Conservation (phyloP, 306 rosid genomes). For the Pyrus bretschneideri region DNA sequence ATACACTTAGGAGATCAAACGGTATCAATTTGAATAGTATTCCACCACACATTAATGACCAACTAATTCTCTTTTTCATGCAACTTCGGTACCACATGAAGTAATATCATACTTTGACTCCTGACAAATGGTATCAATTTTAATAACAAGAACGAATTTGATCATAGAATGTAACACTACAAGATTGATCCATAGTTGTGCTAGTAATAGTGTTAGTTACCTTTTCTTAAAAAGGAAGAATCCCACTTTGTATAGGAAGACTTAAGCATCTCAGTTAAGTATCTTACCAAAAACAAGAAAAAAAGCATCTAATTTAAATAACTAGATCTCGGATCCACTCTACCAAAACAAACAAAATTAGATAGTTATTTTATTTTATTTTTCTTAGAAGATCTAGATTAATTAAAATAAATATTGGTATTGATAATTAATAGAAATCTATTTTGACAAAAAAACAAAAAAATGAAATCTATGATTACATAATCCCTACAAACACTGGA, state of each 20-base stretch:
- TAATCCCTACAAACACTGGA: not conserved
- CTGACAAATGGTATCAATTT: not conserved
- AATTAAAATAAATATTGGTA: not conserved
- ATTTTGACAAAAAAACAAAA: too few species aligned
- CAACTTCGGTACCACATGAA: fast-evolving
- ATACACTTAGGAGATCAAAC: too few species aligned
- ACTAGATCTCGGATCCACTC: not conserved
- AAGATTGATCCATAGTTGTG: not conserved
- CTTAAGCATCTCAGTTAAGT: not conserved
- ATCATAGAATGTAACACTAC: not conserved
- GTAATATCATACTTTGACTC: fast-evolving
- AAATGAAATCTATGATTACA: not conserved
- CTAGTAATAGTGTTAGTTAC: not conserved
- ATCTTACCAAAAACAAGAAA: not conserved
- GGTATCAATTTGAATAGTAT: too few species aligned
- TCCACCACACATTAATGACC: too few species aligned
- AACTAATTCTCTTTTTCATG: too few species aligned
- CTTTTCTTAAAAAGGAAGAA: not conserved
- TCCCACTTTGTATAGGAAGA: not conserved
- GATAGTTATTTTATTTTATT: not conserved
- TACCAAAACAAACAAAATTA: not conserved
- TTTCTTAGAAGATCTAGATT: not conserved
- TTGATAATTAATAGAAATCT: not conserved
- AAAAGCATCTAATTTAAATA: not conserved
- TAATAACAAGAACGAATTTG: not conserved